Conservation (phyloP, 106 monocot species). For the Chionographis japonica region DNA sequence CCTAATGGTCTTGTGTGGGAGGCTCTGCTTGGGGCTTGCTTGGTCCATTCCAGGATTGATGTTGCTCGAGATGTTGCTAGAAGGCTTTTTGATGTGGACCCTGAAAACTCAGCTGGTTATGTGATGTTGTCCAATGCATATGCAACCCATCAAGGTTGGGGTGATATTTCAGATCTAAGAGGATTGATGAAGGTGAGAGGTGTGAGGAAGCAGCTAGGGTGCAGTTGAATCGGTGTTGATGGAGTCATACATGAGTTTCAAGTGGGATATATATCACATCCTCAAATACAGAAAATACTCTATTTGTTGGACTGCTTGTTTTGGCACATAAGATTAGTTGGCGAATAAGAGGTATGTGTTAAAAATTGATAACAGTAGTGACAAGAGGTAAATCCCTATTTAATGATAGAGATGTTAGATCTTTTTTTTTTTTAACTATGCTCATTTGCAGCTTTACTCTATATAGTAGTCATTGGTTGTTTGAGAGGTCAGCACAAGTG, state of each 20-base stretch:
- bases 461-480: too few relatives aligned
- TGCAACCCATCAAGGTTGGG: constrained; percentile 30
- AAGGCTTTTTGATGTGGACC: constrained; percentile 18
- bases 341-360: background rate
- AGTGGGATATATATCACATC: constrained; percentile 16
- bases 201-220: constrained; percentile 40
- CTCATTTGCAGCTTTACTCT: too few relatives aligned
- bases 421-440: too few relatives aligned
- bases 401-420: too few relatives aligned
- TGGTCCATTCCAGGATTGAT: constrained; percentile 20
- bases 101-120: constrained; percentile 30
- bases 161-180: constrained; percentile 27
- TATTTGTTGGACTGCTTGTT: constrained; percentile 16
- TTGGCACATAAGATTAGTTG: constrained; percentile 9
- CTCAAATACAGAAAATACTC: constrained; percentile 13
- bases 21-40: constrained; percentile 33
- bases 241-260: constrained; percentile 27
- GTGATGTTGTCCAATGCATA: constrained; percentile 42
- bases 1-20: constrained; percentile 43
- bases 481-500: too few relatives aligned
- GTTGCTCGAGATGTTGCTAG: constrained; percentile 18
- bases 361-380: too few relatives aligned
- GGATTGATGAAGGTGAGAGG: constrained; percentile 33
- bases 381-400: too few relatives aligned
- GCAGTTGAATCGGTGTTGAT: constrained; percentile 42